Conservation (phyloP, 2,329 filamentous ascomycete species). For the Nothophaeocryptopus gaeumannii region DNA sequence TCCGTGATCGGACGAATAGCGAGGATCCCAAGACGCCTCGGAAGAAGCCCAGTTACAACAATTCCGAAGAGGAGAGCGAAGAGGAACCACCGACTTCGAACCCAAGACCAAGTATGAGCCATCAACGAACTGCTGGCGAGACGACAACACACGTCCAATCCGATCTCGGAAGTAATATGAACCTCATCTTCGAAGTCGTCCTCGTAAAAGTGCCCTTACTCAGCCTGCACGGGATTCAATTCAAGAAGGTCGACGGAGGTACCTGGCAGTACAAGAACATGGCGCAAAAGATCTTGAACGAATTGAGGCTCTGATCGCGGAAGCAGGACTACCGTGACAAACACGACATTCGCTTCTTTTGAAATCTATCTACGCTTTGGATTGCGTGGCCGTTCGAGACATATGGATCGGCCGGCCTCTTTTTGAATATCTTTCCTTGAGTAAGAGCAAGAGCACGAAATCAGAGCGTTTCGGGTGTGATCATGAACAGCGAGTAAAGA, state of each 20-base stretch:
- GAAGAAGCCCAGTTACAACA: slow-evolving; percentile 77
- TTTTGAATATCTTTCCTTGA: too few relatives aligned
- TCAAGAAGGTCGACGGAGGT: slow-evolving; percentile 92
- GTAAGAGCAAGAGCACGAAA: too few relatives aligned
- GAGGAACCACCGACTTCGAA: slow-evolving; percentile 26
- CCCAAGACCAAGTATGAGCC: slow-evolving; percentile 37
- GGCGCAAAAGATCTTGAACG: slow-evolving; percentile 90
- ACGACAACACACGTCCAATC: slow-evolving; percentile 89
- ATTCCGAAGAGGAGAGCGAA: slow-evolving; percentile 49
- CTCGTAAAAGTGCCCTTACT: slow-evolving; percentile 96
- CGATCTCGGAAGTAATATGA: slow-evolving; percentile 79
- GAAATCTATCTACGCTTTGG: too few relatives aligned
- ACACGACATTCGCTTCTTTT: too few relatives aligned
- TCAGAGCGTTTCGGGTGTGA: too few relatives aligned
- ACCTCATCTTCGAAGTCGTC: slow-evolving; percentile 89
- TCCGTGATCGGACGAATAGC: slow-evolving; percentile 62
- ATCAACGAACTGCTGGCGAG: slow-evolving; percentile 63
- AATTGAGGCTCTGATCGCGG: slow-evolving; percentile 65
- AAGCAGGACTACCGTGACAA: too few relatives aligned
- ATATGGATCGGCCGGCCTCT: too few relatives aligned
- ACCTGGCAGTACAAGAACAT: slow-evolving; percentile 99
- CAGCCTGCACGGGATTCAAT: slow-evolving; percentile 91
- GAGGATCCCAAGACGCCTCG: slow-evolving; percentile 52
- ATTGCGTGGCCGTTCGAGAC: too few relatives aligned
- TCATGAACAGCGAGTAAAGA: too few relatives aligned